Percentiles rank a stretch among this genome's conserved stretches.
These are phyloP conservation scores for Acanthamoeba sp. DNA, from an alignment of 208 protist species.

Conservation along the genomic window DNA sequence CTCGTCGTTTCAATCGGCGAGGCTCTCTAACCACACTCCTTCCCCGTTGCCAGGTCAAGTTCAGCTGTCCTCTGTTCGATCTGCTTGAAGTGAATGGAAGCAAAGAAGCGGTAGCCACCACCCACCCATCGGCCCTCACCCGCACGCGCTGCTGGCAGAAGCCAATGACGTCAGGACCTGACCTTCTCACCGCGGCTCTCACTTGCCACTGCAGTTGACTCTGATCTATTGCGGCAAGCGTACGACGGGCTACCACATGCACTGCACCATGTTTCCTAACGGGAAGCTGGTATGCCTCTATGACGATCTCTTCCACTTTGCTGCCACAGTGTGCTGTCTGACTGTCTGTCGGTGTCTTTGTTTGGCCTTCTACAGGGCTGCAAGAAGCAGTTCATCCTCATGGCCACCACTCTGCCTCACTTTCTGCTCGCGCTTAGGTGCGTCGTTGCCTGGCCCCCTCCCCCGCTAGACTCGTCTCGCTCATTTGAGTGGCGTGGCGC, in stretches of 20 bases:
- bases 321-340: not conserved
- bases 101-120: not conserved
- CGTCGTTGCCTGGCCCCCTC: not conserved
- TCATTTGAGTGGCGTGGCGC: not conserved
- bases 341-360: not conserved
- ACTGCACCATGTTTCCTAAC: constrained; percentile 27
- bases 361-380: not conserved
- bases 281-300: not conserved
- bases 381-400: constrained; percentile 47
- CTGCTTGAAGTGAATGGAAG: constrained; percentile 30
- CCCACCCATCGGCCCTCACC: not conserved
- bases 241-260: not conserved
- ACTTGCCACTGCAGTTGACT: not conserved
- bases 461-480: not conserved
- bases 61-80: not conserved
- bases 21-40: too few relatives aligned
- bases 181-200: too few relatives aligned
- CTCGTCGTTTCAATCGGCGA: not conserved
- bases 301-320: not conserved
- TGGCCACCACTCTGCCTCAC: not conserved
- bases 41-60: not conserved
- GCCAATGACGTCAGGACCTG: too few relatives aligned
- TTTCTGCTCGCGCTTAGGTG: not conserved
- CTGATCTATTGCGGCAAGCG: constrained; percentile 40
- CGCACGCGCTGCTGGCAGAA: too few relatives aligned